Evolutionary conservation across 805 yeast species (phyloP).

Genomic region (Candida patagonica): DNA sequence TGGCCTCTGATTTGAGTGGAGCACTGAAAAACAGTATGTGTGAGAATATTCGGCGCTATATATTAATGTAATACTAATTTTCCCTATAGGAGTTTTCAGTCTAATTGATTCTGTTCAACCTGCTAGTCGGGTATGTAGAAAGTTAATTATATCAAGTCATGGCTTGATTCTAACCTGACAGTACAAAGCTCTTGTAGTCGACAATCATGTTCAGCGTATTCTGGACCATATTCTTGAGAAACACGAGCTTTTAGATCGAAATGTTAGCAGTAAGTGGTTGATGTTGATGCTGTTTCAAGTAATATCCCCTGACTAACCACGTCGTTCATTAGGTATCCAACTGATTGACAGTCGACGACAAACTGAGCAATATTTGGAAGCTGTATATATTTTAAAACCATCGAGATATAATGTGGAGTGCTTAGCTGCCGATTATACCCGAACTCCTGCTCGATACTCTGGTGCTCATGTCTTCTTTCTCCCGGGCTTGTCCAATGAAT

Average conservation of each 20-base stretch:
- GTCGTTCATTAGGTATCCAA: conserved; percentile 12
- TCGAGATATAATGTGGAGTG: conserved; percentile 61
- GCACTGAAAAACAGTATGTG: conserved; percentile 11
- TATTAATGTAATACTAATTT: not conserved
- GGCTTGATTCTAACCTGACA: conserved; percentile 23
- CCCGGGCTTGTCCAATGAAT: conserved; percentile 38
- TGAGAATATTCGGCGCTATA: not conserved
- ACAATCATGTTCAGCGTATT: conserved; percentile 19
- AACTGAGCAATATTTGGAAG: conserved; percentile 59
- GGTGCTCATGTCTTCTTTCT: conserved; percentile 65
- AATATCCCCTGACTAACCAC: not conserved
- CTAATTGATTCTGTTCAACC: conserved; percentile 36
- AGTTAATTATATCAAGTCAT: not conserved
- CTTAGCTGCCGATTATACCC: conserved; percentile 61
- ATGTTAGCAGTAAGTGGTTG: conserved; percentile 31
- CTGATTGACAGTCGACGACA: conserved; percentile 48
- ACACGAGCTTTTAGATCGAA: conserved; percentile 29
- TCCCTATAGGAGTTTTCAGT: conserved; percentile 24
- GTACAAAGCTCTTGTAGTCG: conserved; percentile 28
- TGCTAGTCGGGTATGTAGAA: conserved; percentile 12
- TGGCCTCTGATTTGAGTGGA: conserved; percentile 14
- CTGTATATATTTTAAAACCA: conserved; percentile 71
- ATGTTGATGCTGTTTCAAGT: not conserved
- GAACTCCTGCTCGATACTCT: conserved; percentile 61
- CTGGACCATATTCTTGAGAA: conserved; percentile 28